Percentiles rank a stretch among this genome's conserved stretches.
Evolutionary conservation across 148 eudicot genomes (phyloP).

Genomic region (Diospyros lotus): DNA sequence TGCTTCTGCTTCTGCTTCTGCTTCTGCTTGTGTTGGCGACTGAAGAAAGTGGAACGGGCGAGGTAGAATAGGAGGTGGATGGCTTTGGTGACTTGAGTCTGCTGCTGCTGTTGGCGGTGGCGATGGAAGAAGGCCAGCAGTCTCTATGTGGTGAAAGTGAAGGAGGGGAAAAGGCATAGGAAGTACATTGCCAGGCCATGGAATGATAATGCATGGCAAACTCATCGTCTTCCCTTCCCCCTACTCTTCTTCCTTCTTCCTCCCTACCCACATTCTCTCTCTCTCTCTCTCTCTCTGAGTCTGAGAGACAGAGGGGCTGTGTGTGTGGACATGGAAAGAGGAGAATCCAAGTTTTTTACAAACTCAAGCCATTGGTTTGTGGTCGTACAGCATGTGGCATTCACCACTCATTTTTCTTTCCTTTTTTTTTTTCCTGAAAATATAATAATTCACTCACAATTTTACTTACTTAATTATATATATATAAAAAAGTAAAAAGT

Average conservation of each 20-base stretch:
- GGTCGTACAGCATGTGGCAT: too few relatives aligned
- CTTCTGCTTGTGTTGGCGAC: conserved; percentile 3
- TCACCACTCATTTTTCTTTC: too few relatives aligned
- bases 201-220: conserved; percentile 12
- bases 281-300: neutral
- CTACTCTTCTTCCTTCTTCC: neutral
- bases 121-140: neutral
- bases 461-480: too few relatives aligned
- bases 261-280: neutral
- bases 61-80: neutral
- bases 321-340: conserved; percentile 17
- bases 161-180: conserved; percentile 1
- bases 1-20: too few relatives aligned
- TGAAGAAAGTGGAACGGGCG: conserved; percentile 13
- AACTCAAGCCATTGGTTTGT: neutral
- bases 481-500: too few relatives aligned
- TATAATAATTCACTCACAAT: too few relatives aligned
- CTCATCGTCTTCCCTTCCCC: conserved; percentile 21
- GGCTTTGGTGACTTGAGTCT: conserved; percentile 18
- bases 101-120: neutral
- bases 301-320: neutral
- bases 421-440: too few relatives aligned
- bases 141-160: conserved; percentile 11
- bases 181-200: conserved; percentile 25
- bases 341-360: conserved; percentile 4